Conservation (phyloP, 2,329 filamentous ascomycete species). For the Acephala macrosclerotiorum region DNA sequence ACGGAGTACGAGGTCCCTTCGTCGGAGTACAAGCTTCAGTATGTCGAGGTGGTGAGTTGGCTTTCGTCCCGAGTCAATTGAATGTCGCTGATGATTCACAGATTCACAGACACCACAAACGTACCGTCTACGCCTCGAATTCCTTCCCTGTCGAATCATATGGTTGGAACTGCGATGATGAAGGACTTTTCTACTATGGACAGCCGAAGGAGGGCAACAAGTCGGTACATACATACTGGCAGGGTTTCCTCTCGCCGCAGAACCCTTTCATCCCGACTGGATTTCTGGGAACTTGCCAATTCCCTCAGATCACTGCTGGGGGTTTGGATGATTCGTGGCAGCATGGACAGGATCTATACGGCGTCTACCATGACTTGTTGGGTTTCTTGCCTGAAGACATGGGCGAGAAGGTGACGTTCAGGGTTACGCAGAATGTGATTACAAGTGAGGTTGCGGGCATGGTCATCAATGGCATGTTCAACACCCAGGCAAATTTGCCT, state of each 20-base stretch:
- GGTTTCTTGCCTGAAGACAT: constrained; percentile 66
- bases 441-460: constrained; percentile 83
- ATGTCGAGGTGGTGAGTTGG: constrained; percentile 74
- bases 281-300: constrained; percentile 78
- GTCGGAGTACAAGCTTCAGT: constrained; percentile 68
- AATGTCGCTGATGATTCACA: constrained; percentile 17
- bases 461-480: constrained; percentile 76
- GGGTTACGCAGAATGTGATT: constrained; percentile 84
- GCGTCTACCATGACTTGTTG: constrained; percentile 76
- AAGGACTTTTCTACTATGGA: constrained; percentile 74
- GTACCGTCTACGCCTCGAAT: constrained; percentile 81
- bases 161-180: constrained; percentile 75
- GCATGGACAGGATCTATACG: constrained; percentile 79
- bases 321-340: constrained; percentile 78
- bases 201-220: constrained; percentile 59
- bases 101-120: constrained; percentile 86
- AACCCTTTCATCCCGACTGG: constrained; percentile 74
- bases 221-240: constrained; percentile 69
- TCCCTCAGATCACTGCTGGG: constrained; percentile 78
- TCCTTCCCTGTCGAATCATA: constrained; percentile 78
- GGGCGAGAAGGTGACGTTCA: constrained; percentile 61
- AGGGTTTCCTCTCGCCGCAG: constrained; percentile 62
- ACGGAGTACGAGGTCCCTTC: constrained; percentile 66
- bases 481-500: constrained; percentile 50
- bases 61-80: background rate